Evolutionary conservation across 108 stramenopile species (phyloP).

Genomic region (Epithemia pelagica): DNA sequence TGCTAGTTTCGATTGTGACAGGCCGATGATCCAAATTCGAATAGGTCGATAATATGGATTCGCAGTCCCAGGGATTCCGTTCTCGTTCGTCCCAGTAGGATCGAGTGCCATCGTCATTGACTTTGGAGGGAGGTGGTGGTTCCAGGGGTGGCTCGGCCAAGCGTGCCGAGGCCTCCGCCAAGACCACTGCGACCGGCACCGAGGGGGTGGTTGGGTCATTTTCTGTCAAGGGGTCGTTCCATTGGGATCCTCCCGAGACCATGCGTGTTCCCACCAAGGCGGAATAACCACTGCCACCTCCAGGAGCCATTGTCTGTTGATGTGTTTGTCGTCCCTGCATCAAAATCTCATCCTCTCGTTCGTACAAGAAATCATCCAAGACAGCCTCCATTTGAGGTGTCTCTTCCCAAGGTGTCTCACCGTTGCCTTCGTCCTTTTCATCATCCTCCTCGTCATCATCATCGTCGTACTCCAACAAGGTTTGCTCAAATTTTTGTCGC

Average conservation of each 20-base stretch:
- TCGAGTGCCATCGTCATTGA: slow-evolving; percentile 84
- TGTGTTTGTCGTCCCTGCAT: slow-evolving; percentile 56
- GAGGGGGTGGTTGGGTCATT: slow-evolving; percentile 25
- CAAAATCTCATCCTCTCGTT: slow-evolving; percentile 73
- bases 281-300: slow-evolving; percentile 69
- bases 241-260: slow-evolving; percentile 41
- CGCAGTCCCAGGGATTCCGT: slow-evolving; percentile 95
- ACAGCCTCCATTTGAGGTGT: slow-evolving; percentile 72
- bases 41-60: slow-evolving; percentile 91
- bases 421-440: slow-evolving; percentile 64
- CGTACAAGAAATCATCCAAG: slow-evolving; percentile 72
- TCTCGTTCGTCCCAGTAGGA: slow-evolving; percentile 66
- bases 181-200: slow-evolving; percentile 34
- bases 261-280: slow-evolving; percentile 65
- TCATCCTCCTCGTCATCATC: slow-evolving; percentile 61
- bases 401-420: slow-evolving; percentile 63
- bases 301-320: slow-evolving; percentile 13
- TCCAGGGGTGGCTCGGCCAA: slow-evolving; percentile 53
- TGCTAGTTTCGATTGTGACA: slow-evolving; percentile 52
- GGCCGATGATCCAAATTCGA: slow-evolving; percentile 97
- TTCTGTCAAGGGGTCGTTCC: slow-evolving; percentile 13
- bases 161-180: slow-evolving; percentile 70
- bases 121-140: slow-evolving; percentile 68
- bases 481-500: slow-evolving; percentile 74
- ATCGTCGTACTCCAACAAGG: slow-evolving; percentile 87